Conservation (phyloP, 768 basidiomycete species). For the Boletus sp. region DNA sequence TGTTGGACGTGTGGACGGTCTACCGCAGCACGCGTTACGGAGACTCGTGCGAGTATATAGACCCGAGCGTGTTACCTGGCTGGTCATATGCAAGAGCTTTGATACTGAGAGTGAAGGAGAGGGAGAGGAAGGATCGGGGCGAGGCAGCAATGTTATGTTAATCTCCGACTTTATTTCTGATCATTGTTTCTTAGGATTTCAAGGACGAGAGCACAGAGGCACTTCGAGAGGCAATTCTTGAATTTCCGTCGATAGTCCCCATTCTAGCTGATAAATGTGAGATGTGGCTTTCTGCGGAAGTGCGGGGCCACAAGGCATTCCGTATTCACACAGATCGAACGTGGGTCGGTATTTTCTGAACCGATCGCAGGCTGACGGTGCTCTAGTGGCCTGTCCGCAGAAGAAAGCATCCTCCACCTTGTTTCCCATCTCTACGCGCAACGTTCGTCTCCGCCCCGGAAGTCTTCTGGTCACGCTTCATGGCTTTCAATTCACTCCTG, state of each 20-base stretch:
- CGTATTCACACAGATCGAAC: constrained; percentile 63
- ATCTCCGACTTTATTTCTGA: constrained; percentile 1
- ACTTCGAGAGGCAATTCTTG: constrained; percentile 66
- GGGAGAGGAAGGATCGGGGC: constrained; percentile 41
- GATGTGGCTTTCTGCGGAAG: constrained; percentile 51
- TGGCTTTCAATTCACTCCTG: constrained; percentile 63
- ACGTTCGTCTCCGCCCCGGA: constrained; percentile 79
- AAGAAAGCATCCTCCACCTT: constrained; percentile 60
- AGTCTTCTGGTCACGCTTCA: constrained; percentile 52
- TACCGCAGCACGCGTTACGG: constrained; percentile 8
- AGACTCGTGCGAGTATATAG: constrained; percentile 32
- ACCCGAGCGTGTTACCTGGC: constrained; percentile 69
- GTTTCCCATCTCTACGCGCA: constrained; percentile 86
- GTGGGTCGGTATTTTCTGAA: constrained; percentile 37
- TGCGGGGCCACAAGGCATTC: constrained; percentile 62
- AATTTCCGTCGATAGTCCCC: constrained; percentile 79
- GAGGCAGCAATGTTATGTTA: constrained; percentile 22
- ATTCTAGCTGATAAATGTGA: constrained; percentile 86
- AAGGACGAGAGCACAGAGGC: constrained; percentile 56
- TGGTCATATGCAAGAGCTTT: constrained; percentile 73
- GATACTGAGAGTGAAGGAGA: constrained; percentile 53
- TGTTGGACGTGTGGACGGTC: constrained; percentile 57
- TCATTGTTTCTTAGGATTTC: constrained; percentile 40
- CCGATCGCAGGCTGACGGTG: constrained; percentile 7
- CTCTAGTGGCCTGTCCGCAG: constrained; percentile 35